phyloP scores from a whole-genome alignment of 2,329 filamentous ascomycete genomes.

The Sclerotiophoma versabilis region DNA sequence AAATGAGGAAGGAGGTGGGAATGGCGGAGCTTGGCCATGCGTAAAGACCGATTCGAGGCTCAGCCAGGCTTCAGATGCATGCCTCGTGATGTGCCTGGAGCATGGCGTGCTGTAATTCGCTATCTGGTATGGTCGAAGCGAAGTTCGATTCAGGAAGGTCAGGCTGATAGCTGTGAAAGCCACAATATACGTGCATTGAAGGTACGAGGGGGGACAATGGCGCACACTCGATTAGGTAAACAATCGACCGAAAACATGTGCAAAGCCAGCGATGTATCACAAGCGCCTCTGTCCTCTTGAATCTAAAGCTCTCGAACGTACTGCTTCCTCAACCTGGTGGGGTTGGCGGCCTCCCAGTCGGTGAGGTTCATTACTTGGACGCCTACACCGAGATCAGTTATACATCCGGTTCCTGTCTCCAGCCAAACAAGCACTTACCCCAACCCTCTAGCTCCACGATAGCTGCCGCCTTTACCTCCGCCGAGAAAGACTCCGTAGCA shows the following conservation, averaged over 20 bases:
- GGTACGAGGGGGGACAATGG: background rate
- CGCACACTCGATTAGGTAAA: background rate
- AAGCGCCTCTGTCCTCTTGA: background rate
- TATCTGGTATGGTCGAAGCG: constrained; percentile 20
- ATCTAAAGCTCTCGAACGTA: constrained; percentile 12
- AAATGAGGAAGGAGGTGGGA: constrained; percentile 26
- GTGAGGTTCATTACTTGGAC: constrained; percentile 32
- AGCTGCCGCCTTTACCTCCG: constrained; percentile 21
- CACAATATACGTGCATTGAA: constrained; percentile 13
- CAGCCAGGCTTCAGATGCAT: constrained; percentile 6
- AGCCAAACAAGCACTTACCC: constrained; percentile 19
- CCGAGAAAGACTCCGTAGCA: constrained; percentile 30
- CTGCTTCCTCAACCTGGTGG: constrained; percentile 11
- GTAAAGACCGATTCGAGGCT: constrained; percentile 23
- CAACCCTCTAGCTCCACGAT: constrained; percentile 28
- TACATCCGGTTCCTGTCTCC: too few species aligned
- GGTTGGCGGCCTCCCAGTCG: constrained; percentile 25
- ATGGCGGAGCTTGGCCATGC: constrained; percentile 23
- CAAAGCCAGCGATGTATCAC: background rate
- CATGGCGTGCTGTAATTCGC: constrained; percentile 19
- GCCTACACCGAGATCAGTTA: constrained; percentile 6
- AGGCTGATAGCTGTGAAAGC: constrained; percentile 5
- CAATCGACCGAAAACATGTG: background rate
- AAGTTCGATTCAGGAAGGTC: constrained; percentile 32
- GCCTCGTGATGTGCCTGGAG: constrained; percentile 22